phyloP scores from a whole-genome alignment of 306 rosid species.

The Begonia peltatifolia region DNA sequence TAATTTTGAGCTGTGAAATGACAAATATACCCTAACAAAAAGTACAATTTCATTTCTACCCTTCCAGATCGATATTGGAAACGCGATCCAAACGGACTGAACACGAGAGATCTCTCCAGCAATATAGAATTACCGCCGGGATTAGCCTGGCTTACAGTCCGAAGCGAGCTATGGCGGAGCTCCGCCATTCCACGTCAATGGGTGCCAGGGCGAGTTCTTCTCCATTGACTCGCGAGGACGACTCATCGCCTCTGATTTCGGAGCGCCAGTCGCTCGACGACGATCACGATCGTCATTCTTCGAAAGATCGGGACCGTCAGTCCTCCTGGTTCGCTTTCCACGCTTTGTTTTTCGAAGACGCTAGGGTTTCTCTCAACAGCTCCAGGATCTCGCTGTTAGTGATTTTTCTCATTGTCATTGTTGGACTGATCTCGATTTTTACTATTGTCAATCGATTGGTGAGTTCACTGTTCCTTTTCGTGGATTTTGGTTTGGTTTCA shows the following conservation, averaged over 20 bases:
- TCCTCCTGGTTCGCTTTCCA: slow-evolving; percentile 27
- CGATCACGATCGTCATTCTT: slow-evolving; percentile 53
- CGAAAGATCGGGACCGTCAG: slow-evolving; percentile 72
- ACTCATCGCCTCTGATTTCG: slow-evolving; percentile 46
- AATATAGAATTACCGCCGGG: too few relatives aligned
- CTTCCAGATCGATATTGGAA: neutral
- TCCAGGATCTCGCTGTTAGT: slow-evolving; percentile 60
- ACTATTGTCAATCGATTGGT: slow-evolving; percentile 50
- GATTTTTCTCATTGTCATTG: slow-evolving; percentile 27
- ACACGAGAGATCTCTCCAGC: too few relatives aligned
- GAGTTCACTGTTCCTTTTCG: slow-evolving; percentile 11
- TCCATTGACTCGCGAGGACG: slow-evolving; percentile 81
- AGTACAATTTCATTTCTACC: slow-evolving; percentile 1
- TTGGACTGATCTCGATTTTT: slow-evolving; percentile 35
- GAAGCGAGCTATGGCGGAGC: slow-evolving; percentile 81
- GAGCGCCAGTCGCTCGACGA: slow-evolving; percentile 26
- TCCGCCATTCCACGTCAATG: slow-evolving; percentile 55
- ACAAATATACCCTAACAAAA: slow-evolving; percentile 4
- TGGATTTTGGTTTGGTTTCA: neutral
- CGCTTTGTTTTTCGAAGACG: slow-evolving; percentile 53
- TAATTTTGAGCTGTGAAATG: neutral
- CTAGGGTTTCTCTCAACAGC: slow-evolving; percentile 52
- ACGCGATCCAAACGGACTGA: slow-evolving; percentile 1
- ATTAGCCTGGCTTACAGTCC: slow-evolving; percentile 26
- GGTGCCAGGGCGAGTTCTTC: slow-evolving; percentile 66